A percentile compares a stretch with the other conserved stretches of the same genome.
phyloP scores from a whole-genome alignment of 805 yeast species.

The Wickerhamiella domercqiae region DNA sequence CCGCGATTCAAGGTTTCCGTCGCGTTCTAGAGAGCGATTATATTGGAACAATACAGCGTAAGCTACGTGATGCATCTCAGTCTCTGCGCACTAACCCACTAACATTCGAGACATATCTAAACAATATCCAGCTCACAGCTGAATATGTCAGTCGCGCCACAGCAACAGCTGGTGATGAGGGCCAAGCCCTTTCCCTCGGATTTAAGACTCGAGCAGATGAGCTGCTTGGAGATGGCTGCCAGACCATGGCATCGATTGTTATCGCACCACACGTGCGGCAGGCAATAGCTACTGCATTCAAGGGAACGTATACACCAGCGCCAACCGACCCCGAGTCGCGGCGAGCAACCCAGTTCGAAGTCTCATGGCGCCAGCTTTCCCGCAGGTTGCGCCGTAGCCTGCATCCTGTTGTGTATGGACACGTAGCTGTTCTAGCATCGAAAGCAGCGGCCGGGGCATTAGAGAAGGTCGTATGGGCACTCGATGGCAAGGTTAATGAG shows the following conservation, averaged over 20 bases:
- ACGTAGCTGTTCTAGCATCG: slow-evolving; percentile 36
- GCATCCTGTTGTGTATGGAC: slow-evolving; percentile 36
- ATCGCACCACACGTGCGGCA: slow-evolving; percentile 25
- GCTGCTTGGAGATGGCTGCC: slow-evolving; percentile 32
- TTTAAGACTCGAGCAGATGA: slow-evolving; percentile 25
- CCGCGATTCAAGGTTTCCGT: slow-evolving; percentile 39
- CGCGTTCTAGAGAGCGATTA: slow-evolving; percentile 51
- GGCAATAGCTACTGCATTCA: slow-evolving; percentile 26
- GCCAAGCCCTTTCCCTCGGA: slow-evolving; percentile 12
- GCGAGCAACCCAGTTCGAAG: slow-evolving; percentile 31
- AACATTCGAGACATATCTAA: slow-evolving; percentile 49
- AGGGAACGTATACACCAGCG: slow-evolving; percentile 26
- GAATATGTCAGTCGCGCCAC: slow-evolving; percentile 38
- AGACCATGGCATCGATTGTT: slow-evolving; percentile 23
- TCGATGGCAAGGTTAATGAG: slow-evolving; percentile 58
- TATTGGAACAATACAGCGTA: slow-evolving; percentile 37
- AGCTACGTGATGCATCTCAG: slow-evolving; percentile 28
- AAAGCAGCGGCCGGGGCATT: slow-evolving; percentile 38
- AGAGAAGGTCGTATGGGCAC: slow-evolving; percentile 52
- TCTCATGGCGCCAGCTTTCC: slow-evolving; percentile 49
- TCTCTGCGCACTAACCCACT: slow-evolving; percentile 29
- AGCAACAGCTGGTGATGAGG: slow-evolving; percentile 11
- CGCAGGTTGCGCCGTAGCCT: slow-evolving; percentile 49
- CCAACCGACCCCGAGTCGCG: slow-evolving; percentile 19
- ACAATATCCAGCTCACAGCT: slow-evolving; percentile 52